Evolutionary conservation across 164 flowering plant species (phyloP).

Genomic region (Brasenia schreberi): DNA sequence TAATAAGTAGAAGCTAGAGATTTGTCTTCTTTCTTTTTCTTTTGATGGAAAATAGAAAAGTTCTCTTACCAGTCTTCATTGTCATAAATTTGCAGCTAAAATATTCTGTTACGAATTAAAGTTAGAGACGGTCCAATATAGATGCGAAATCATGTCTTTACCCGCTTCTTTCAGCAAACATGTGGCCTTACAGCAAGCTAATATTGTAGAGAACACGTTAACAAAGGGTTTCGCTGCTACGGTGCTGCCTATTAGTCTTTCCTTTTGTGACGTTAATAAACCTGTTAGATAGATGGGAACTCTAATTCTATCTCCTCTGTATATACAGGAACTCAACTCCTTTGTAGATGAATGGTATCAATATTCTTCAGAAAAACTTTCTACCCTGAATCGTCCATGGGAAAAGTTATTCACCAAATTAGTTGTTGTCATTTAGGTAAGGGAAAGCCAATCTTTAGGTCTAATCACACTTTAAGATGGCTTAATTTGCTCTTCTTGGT

Average conservation of each 20-base stretch:
- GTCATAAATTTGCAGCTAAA: neutral
- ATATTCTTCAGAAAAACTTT: too few species aligned
- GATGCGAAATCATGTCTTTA: neutral
- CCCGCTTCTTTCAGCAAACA: neutral
- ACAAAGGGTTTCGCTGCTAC: neutral
- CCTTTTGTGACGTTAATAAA: neutral
- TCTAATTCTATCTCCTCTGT: neutral
- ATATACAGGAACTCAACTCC: too few species aligned
- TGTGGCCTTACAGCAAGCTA: neutral
- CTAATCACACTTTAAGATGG: too few species aligned
- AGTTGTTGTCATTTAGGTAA: too few species aligned
- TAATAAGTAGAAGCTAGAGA: too few species aligned
- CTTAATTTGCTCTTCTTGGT: neutral
- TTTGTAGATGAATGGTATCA: too few species aligned
- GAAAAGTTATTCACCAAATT: too few species aligned
- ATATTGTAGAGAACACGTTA: neutral
- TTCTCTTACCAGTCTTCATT: neutral
- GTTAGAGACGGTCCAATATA: neutral
- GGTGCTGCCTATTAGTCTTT: neutral
- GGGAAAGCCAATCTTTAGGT: too few species aligned
- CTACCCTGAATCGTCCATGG: too few species aligned
- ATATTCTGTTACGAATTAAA: neutral
- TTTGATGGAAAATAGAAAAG: neutral
- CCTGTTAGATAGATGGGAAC: neutral
- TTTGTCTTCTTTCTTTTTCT: too few species aligned